These are phyloP conservation scores for Tetrahymena borealis DNA, from an alignment of 73 alveolate species.

Conservation along the genomic window DNA sequence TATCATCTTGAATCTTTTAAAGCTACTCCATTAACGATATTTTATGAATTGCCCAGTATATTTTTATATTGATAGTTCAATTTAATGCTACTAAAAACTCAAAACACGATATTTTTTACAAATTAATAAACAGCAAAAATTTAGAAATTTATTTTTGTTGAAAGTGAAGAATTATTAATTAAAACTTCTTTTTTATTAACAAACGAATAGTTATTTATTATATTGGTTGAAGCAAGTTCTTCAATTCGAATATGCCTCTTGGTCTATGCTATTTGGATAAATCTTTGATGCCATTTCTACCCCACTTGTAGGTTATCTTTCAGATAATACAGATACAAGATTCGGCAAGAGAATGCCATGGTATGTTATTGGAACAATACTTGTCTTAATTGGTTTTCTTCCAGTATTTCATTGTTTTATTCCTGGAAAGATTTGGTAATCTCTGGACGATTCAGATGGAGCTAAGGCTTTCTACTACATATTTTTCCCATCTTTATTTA, in stretches of 20 bases:
- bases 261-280: conserved; percentile 71
- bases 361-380: conserved; percentile 61
- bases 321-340: conserved; percentile 64
- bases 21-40: too few relatives aligned
- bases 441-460: not conserved
- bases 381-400: not conserved
- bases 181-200: not conserved
- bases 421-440: conserved; percentile 6
- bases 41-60: too few relatives aligned
- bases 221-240: conserved; percentile 20
- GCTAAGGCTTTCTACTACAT: conserved; percentile 12
- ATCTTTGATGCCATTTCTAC: conserved; percentile 76
- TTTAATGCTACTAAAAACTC: too few relatives aligned
- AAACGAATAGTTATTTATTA: conserved; percentile 19
- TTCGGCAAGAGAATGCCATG: conserved; percentile 78
- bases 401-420: conserved; percentile 33
- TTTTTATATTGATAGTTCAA: too few relatives aligned
- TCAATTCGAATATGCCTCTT: conserved; percentile 18
- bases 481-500: conserved; percentile 35
- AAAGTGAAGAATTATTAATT: not conserved
- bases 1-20: too few relatives aligned
- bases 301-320: conserved; percentile 60
- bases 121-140: too few relatives aligned
- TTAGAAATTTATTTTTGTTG: too few relatives aligned
- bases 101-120: too few relatives aligned